A percentile compares a stretch with the other conserved stretches of the same genome.
These are phyloP conservation scores for Eragrostis tef DNA, from an alignment of 202 grass and related monocot species.

Conservation along the genomic window DNA sequence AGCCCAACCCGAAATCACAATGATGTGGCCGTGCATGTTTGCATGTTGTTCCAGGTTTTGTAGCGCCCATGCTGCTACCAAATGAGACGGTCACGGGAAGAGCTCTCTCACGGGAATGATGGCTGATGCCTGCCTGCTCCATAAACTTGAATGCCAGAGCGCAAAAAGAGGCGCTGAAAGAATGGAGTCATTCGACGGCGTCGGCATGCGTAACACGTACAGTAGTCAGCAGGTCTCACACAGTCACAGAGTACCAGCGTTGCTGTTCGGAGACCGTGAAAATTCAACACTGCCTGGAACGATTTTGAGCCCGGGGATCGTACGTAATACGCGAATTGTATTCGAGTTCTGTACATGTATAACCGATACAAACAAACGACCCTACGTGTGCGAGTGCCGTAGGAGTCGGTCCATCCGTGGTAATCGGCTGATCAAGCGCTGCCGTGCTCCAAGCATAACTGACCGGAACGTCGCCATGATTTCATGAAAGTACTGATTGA, in stretches of 20 bases:
- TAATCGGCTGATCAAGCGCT: no score
- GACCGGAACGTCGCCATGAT: no score
- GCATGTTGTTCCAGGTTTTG: conserved; percentile 22
- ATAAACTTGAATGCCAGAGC: neutral
- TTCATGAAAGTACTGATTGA: no score
- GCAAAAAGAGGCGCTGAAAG: neutral
- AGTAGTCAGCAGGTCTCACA: no score
- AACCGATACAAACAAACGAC: no score
- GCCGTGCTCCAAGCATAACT: no score
- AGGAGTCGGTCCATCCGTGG: no score
- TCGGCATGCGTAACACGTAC: neutral
- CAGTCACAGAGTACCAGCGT: no score
- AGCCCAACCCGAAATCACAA: neutral
- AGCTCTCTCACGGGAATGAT: neutral
- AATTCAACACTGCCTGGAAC: neutral
- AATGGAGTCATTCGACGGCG: neutral
- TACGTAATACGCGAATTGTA: no score
- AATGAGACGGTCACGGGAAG: neutral
- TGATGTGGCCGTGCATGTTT: neutral
- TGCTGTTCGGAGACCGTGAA: neutral
- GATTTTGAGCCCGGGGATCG: neutral
- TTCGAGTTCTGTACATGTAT: no score
- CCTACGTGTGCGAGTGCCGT: no score
- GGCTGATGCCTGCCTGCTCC: neutral
- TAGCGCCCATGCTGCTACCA: neutral